Conservation (phyloP, 805 yeast genomes). For the Kodamaea neixiangensis region DNA sequence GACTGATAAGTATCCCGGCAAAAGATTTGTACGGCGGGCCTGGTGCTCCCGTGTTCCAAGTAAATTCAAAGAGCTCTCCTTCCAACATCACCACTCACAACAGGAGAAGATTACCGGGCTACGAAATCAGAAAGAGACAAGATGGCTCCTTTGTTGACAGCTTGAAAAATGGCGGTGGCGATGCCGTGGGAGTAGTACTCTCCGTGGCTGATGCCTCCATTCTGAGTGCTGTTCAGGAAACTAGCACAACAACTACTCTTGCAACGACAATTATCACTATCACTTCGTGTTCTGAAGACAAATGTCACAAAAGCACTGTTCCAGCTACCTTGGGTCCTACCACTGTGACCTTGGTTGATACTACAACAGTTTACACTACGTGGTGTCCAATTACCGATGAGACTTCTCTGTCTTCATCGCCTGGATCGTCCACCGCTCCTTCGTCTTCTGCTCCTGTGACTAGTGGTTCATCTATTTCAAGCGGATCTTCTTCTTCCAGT, state of each 20-base stretch:
- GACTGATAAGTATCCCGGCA: conserved; percentile 36
- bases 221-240: conserved; percentile 13
- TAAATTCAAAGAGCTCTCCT: conserved; percentile 29
- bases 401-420: conserved; percentile 6
- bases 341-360: conserved; percentile 36
- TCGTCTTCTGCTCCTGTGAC: no score
- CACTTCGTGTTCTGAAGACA: conserved; percentile 37
- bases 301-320: conserved; percentile 22
- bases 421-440: background rate
- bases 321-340: conserved; percentile 19
- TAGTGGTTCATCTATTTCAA: no score
- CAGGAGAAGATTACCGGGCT: conserved; percentile 39
- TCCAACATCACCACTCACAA: conserved; percentile 43
- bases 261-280: conserved; percentile 37
- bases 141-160: conserved; percentile 25
- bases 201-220: conserved; percentile 17
- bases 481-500: no score
- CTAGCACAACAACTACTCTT: conserved; percentile 18
- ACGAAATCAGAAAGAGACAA: conserved; percentile 32
- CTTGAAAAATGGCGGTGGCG: conserved; percentile 29
- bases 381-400: conserved; percentile 33
- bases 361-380: conserved; percentile 40
- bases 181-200: conserved; percentile 20
- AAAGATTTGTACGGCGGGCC: conserved; percentile 24
- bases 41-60: conserved; percentile 29